Evolutionary conservation across 2,329 filamentous ascomycete genomes (phyloP).

Genomic region (Geoglossum cookeanum): DNA sequence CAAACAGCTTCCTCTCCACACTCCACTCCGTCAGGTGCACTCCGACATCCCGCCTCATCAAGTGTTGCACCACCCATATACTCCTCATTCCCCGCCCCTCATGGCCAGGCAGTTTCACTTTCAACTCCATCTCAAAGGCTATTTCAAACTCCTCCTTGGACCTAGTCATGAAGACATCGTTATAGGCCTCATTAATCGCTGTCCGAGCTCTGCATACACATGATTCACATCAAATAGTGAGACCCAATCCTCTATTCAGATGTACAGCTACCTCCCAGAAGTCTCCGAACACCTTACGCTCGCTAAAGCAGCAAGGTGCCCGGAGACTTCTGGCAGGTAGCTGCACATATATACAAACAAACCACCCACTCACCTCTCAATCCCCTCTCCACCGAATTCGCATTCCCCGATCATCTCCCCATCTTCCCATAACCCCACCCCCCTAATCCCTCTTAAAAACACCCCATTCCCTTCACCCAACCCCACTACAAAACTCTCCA

Average conservation of each 20-base stretch:
- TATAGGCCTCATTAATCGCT: background rate
- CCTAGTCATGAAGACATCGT: background rate
- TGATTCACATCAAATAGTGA: no score
- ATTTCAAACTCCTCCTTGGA: background rate
- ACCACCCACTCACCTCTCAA: background rate
- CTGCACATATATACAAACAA: no score
- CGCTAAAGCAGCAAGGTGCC: no score
- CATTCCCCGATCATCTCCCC: background rate
- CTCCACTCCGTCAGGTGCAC: slow-evolving; percentile 14
- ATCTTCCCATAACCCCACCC: slow-evolving; percentile 8
- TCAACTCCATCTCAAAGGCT: background rate
- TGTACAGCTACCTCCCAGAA: no score
- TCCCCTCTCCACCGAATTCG: background rate
- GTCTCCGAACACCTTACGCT: no score
- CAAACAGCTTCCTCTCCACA: slow-evolving; percentile 13
- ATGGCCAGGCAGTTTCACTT: slow-evolving; percentile 1
- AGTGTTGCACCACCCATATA: slow-evolving; percentile 15
- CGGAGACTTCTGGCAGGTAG: no score
- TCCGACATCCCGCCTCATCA: slow-evolving; percentile 11
- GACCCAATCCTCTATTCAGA: no score
- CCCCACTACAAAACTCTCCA: slow-evolving; percentile 13
- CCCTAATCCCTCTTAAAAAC: slow-evolving; percentile 17
- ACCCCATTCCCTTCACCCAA: slow-evolving; percentile 15
- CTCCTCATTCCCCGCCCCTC: slow-evolving; percentile 1
- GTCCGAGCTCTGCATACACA: background rate